These are phyloP conservation scores for Sutorius eximius DNA, from an alignment of 1,284 basidiomycete genomes.

Conservation along the genomic window DNA sequence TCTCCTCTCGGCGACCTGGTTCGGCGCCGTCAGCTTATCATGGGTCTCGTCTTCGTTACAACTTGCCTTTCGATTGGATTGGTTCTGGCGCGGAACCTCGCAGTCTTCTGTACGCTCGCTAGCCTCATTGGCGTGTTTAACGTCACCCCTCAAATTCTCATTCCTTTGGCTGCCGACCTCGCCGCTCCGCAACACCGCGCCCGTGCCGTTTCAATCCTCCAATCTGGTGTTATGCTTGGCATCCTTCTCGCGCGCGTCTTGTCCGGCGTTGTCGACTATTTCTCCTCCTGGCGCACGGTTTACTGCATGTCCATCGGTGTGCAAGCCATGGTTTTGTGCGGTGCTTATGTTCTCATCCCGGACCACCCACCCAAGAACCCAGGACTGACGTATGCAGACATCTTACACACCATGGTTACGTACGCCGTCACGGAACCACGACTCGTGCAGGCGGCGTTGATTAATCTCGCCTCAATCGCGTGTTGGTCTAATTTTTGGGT, in stretches of 20 bases:
- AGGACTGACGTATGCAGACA: constrained; percentile 55
- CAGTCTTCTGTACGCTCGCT: constrained; percentile 52
- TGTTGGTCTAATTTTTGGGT: constrained; percentile 70
- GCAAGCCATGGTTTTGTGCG: constrained; percentile 49
- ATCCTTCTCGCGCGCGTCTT: constrained; percentile 67
- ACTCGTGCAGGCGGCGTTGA: constrained; percentile 61
- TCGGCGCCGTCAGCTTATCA: constrained; percentile 55
- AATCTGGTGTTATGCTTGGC: constrained; percentile 70
- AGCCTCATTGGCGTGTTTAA: constrained; percentile 59
- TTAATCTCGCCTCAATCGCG: constrained; percentile 57
- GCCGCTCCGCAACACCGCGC: constrained; percentile 61
- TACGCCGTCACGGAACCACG: constrained; percentile 67
- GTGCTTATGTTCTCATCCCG: constrained; percentile 59
- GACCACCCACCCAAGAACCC: constrained; percentile 69
- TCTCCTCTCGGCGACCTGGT: constrained; percentile 68
- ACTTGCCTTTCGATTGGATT: constrained; percentile 57
- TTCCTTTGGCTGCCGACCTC: constrained; percentile 65
- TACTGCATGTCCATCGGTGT: constrained; percentile 66
- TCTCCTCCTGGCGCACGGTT: constrained; percentile 58
- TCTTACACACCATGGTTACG: constrained; percentile 64
- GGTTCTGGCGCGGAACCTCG: constrained; percentile 48
- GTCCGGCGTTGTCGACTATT: constrained; percentile 64
- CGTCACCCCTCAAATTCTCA: constrained; percentile 58
- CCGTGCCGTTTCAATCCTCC: constrained; percentile 61
- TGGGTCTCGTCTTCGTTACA: constrained; percentile 48